These are phyloP conservation scores for Calamus simplicifolius DNA, from an alignment of 176 grass and related monocot genomes.

Conservation along the genomic window DNA sequence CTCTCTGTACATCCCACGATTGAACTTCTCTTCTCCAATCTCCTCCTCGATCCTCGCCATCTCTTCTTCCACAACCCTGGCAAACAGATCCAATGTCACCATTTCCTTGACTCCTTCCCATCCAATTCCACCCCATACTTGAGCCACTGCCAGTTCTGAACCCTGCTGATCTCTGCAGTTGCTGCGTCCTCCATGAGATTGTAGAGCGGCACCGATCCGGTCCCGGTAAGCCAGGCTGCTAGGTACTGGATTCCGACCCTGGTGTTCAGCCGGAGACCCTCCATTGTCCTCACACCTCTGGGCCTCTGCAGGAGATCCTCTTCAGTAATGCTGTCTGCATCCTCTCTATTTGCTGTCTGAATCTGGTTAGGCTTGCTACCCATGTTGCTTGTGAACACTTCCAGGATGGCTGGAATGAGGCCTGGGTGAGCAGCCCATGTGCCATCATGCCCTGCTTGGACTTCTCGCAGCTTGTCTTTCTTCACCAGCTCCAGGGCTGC, in stretches of 20 bases:
- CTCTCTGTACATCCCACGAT: conserved; percentile 37
- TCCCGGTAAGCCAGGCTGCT: conserved; percentile 68
- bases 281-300: conserved; percentile 49
- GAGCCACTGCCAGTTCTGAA: conserved; percentile 97
- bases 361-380: conserved; percentile 63
- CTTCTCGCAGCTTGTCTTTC: conserved; percentile 77
- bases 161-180: conserved; percentile 91
- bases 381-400: conserved; percentile 64
- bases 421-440: conserved; percentile 96
- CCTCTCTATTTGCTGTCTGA: conserved; percentile 16
- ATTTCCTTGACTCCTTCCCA: conserved; percentile 34
- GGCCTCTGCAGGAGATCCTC: conserved; percentile 72
- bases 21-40: conserved; percentile 50
- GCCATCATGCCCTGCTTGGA: conserved; percentile 75
- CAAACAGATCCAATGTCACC: conserved; percentile 62
- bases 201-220: conserved; percentile 78
- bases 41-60: conserved; percentile 55
- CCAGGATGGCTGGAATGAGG: conserved; percentile 68
- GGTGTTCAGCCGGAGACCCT: conserved; percentile 74
- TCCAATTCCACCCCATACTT: conserved; percentile 45
- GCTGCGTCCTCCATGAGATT: conserved; percentile 97
- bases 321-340: conserved; percentile 29
- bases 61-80: conserved; percentile 72
- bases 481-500: conserved; percentile 80
- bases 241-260: conserved; percentile 83